phyloP scores from a whole-genome alignment of 2,329 filamentous ascomycete genomes.

The Alternaria metachromatica region DNA sequence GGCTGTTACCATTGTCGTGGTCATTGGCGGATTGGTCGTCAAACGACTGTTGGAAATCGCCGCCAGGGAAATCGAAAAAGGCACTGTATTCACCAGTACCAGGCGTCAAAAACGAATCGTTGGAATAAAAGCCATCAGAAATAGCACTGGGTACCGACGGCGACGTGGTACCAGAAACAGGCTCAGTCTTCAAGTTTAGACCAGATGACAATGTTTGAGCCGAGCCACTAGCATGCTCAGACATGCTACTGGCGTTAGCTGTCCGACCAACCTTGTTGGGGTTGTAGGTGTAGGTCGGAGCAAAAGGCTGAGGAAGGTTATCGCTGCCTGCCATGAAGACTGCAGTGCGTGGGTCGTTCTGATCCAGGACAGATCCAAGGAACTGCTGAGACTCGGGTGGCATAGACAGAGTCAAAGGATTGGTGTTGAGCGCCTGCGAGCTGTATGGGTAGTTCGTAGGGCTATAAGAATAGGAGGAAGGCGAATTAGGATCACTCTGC shows the following conservation, averaged over 20 bases:
- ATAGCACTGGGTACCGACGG: constrained; percentile 25
- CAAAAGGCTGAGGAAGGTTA: constrained; percentile 48
- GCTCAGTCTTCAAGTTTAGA: constrained; percentile 29
- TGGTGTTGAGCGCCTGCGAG: constrained; percentile 42
- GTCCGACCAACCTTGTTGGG: constrained; percentile 48
- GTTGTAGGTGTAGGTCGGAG: constrained; percentile 55
- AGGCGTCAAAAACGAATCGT: constrained; percentile 27
- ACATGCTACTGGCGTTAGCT: constrained; percentile 4
- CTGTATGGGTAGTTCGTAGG: constrained; percentile 32
- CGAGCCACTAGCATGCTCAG: constrained; percentile 47
- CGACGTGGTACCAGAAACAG: constrained; percentile 15
- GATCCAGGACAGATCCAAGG: constrained; percentile 55
- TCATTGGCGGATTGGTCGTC: constrained; percentile 27
- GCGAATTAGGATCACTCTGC: constrained; percentile 27
- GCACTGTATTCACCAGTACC: constrained; percentile 28
- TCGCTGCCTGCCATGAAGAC: constrained; percentile 57
- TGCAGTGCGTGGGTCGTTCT: constrained; percentile 53
- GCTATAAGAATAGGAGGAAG: constrained; percentile 28
- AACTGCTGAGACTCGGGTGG: constrained; percentile 62
- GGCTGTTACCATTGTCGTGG: constrained; percentile 27
- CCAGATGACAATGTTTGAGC: constrained; percentile 52
- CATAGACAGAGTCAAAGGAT: constrained; percentile 58
- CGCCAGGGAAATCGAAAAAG: constrained; percentile 30
- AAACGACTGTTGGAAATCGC: constrained; percentile 18
- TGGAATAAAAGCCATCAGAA: constrained; percentile 30